Conservation (phyloP, 805 yeast genomes). For the Sugiyamaella mastotermitis region DNA sequence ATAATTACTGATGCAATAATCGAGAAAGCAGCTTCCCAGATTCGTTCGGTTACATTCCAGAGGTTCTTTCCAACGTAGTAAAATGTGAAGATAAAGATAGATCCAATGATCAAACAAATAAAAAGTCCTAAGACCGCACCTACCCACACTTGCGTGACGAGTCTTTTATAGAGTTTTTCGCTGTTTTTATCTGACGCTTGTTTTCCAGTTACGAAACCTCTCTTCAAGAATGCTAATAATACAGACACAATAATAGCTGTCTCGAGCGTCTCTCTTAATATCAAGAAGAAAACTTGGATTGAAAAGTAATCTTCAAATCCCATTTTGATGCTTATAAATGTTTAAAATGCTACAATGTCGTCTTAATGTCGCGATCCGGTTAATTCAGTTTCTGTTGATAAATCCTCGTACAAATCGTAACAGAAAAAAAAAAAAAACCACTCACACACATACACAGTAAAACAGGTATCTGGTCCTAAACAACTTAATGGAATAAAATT, state of each 20-base stretch:
- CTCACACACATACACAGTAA: too few species aligned
- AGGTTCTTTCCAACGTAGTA: slow-evolving; percentile 75
- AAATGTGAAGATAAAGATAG: slow-evolving; percentile 60
- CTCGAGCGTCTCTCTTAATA: slow-evolving; percentile 83
- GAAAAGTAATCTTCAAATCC: slow-evolving; percentile 40
- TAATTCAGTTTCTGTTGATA: too few species aligned
- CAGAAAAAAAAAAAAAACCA: too few species aligned
- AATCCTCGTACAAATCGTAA: too few species aligned
- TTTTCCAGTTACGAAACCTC: slow-evolving; percentile 42
- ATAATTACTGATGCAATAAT: slow-evolving; percentile 72
- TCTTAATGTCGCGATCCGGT: too few species aligned
- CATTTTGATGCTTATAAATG: slow-evolving; percentile 7
- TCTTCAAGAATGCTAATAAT: slow-evolving; percentile 76
- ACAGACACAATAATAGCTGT: slow-evolving; percentile 85
- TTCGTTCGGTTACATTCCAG: slow-evolving; percentile 82
- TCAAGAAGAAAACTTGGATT: slow-evolving; percentile 78
- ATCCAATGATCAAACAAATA: slow-evolving; percentile 68
- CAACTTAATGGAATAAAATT: too few species aligned
- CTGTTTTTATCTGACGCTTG: slow-evolving; percentile 6
- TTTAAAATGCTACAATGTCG: slow-evolving; percentile 36
- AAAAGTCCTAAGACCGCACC: slow-evolving; percentile 73
- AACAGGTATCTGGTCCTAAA: too few species aligned
- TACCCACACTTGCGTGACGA: slow-evolving; percentile 69
- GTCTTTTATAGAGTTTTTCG: slow-evolving; percentile 32
- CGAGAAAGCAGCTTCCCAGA: slow-evolving; percentile 84